These are phyloP conservation scores for Malus hybrid DNA, from an alignment of 331 rosid species.

Conservation along the genomic window DNA sequence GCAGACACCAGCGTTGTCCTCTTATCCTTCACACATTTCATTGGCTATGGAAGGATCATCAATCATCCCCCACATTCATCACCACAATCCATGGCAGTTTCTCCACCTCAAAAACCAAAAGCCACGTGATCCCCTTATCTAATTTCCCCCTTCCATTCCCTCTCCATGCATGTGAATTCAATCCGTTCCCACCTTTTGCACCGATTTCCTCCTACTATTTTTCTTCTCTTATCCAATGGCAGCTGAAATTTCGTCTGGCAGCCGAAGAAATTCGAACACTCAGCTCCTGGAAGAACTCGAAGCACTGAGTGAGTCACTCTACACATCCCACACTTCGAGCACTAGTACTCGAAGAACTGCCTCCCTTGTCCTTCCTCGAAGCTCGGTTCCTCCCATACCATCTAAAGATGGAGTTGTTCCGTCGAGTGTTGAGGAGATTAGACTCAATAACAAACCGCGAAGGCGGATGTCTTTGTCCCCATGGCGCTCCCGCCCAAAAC, in stretches of 20 bases:
- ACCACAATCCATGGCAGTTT: slow-evolving; percentile 19
- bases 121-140: slow-evolving; percentile 30
- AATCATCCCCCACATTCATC: background rate
- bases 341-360: slow-evolving; percentile 65
- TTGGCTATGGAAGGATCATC: slow-evolving; percentile 29
- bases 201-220: background rate
- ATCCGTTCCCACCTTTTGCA: background rate
- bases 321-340: slow-evolving; percentile 53
- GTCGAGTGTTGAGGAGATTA: slow-evolving; percentile 17
- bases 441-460: slow-evolving; percentile 30
- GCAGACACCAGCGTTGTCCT: slow-evolving; percentile 27
- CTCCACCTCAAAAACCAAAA: slow-evolving; percentile 21
- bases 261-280: slow-evolving; percentile 48
- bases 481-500: slow-evolving; percentile 72
- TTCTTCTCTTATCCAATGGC: slow-evolving; percentile 35
- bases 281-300: slow-evolving; percentile 80
- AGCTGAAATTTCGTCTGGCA: slow-evolving; percentile 19
- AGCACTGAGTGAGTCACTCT: slow-evolving; percentile 75
- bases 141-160: slow-evolving; percentile 1
- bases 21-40: slow-evolving; percentile 48
- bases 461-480: slow-evolving; percentile 91
- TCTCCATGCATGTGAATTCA: background rate
- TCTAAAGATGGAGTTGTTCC: slow-evolving; percentile 29
- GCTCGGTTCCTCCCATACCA: slow-evolving; percentile 40
- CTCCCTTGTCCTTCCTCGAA: slow-evolving; percentile 83